A percentile compares a stretch with the other conserved stretches of the same genome.
These are phyloP conservation scores for Filobasidium floriforme DNA, from an alignment of 768 basidiomycete genomes.

Conservation along the genomic window DNA sequence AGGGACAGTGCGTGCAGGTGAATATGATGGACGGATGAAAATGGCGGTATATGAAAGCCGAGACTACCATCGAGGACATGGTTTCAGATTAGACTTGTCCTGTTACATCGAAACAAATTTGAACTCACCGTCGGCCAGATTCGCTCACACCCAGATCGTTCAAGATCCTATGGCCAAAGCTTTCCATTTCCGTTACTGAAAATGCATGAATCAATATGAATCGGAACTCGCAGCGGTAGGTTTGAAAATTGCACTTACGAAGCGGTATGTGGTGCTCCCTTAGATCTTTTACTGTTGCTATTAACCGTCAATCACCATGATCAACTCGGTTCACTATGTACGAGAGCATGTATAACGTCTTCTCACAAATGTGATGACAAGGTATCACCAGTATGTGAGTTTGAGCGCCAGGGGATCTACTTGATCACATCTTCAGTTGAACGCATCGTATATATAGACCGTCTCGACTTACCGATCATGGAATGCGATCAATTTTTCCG, in stretches of 20 bases:
- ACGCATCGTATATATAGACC: no score
- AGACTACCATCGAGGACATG: constrained; percentile 23
- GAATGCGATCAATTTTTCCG: constrained; percentile 37
- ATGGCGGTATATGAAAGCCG: constrained; percentile 43
- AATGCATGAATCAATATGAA: background rate
- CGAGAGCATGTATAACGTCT: no score
- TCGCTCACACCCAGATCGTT: background rate
- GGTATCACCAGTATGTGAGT: constrained; percentile 39
- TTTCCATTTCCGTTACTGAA: constrained; percentile 11
- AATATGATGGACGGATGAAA: constrained; percentile 41
- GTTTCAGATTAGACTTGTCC: no score
- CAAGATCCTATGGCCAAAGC: constrained; percentile 4
- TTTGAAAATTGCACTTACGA: constrained; percentile 26
- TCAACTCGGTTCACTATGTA: no score
- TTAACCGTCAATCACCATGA: no score
- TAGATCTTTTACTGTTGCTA: constrained; percentile 33
- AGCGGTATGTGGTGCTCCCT: constrained; percentile 29
- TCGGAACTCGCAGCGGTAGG: no score
- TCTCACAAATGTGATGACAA: constrained; percentile 31
- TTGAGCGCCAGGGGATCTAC: constrained; percentile 31
- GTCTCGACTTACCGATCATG: constrained; percentile 32
- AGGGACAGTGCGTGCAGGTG: constrained; percentile 40
- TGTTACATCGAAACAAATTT: background rate
- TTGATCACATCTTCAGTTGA: constrained; percentile 1
- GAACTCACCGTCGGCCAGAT: background rate